phyloP scores from a whole-genome alignment of 441 rosid species.

The Croton laevigatus region DNA sequence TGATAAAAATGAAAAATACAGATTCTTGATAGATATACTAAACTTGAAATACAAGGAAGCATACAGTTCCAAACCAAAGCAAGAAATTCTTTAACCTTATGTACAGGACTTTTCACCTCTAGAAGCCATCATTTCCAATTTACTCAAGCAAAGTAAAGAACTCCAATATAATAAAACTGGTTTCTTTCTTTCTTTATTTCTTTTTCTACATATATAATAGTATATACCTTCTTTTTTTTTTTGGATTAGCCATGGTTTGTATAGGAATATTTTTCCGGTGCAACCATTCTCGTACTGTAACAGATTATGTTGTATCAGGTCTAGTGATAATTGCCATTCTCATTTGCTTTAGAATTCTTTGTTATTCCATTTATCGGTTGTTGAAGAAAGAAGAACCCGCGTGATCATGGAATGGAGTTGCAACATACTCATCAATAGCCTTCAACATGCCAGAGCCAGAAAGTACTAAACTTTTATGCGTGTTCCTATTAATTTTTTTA shows the following conservation, averaged over 20 bases:
- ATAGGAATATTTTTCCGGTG: conserved; percentile 34
- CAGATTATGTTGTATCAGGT: conserved; percentile 34
- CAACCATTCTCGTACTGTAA: conserved; percentile 23
- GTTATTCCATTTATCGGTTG: conserved; percentile 26
- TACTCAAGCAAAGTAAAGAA: conserved; percentile 20
- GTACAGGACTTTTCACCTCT: neutral
- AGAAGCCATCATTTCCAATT: conserved; percentile 1
- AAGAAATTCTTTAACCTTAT: conserved; percentile 8
- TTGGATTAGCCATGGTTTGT: conserved; percentile 36
- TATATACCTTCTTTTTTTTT: neutral
- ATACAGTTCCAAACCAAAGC: conserved; percentile 12
- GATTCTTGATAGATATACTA: conserved; percentile 23
- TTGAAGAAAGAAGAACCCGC: conserved; percentile 26
- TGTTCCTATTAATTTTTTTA: neutral
- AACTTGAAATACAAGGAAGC: conserved; percentile 34
- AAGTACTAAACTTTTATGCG: neutral
- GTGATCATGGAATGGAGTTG: conserved; percentile 25
- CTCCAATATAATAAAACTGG: neutral
- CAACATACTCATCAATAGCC: conserved; percentile 16
- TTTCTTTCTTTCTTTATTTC: neutral
- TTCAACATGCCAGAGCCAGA: neutral
- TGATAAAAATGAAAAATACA: too few relatives aligned
- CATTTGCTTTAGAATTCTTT: conserved; percentile 28
- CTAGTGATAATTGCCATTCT: conserved; percentile 34
- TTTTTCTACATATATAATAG: neutral